Evolutionary conservation across 176 grass and related monocot species (phyloP).

Genomic region (barley (Hordeum vulgare)): DNA sequence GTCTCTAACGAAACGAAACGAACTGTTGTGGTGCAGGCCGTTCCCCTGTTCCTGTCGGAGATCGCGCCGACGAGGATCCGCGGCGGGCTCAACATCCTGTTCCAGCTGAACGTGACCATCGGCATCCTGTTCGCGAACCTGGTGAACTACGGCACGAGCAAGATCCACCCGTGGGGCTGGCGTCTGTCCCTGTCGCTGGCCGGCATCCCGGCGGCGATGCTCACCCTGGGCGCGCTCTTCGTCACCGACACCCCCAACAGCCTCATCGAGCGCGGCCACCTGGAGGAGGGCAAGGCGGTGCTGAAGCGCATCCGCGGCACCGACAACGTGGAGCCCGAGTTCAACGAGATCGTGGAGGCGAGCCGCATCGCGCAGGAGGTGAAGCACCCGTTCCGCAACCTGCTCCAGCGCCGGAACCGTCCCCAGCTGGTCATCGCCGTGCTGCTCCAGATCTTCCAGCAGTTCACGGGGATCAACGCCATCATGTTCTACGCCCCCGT

Average conservation of each 20-base stretch:
- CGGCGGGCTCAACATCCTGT: constrained; percentile 89
- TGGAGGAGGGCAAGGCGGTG: constrained; percentile 71
- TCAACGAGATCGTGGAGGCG: constrained; percentile 82
- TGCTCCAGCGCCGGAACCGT: constrained; percentile 56
- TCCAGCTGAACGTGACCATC: constrained; percentile 94
- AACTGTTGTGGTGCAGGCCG: constrained; percentile 42
- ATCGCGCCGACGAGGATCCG: constrained; percentile 87
- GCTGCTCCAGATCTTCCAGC: constrained; percentile 92
- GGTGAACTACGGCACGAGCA: constrained; percentile 69
- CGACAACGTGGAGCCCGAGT: constrained; percentile 75
- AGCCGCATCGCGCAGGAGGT: constrained; percentile 71
- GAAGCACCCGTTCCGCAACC: constrained; percentile 95
- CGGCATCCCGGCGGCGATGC: constrained; percentile 69
- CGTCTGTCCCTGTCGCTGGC: constrained; percentile 68
- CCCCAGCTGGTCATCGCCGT: constrained; percentile 82
- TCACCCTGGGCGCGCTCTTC: constrained; percentile 67
- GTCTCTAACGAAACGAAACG: neutral
- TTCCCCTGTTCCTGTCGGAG: constrained; percentile 86
- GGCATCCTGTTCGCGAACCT: constrained; percentile 89
- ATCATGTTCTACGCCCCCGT: constrained; percentile 99
- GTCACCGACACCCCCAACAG: constrained; percentile 85
- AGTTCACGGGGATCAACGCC: constrained; percentile 93
- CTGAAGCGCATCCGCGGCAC: constrained; percentile 68
- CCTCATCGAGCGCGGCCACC: constrained; percentile 69
- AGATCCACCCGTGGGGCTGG: constrained; percentile 81